phyloP scores from a whole-genome alignment of 176 grass and related monocot genomes.

The Luzula sylvatica region DNA sequence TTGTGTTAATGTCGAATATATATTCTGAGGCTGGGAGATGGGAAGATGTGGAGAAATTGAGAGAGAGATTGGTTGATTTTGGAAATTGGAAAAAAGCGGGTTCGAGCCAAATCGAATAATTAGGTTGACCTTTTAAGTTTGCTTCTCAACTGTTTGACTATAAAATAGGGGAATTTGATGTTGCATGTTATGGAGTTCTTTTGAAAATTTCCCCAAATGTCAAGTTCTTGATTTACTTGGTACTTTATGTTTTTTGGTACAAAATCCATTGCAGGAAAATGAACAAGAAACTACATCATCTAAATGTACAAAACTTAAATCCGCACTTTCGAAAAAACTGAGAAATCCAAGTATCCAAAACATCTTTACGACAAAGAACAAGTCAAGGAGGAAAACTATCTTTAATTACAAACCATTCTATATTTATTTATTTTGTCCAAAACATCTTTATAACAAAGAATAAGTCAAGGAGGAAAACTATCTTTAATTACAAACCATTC shows the following conservation, averaged over 20 bases:
- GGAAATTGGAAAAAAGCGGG: slow-evolving; percentile 29
- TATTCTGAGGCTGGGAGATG: slow-evolving; percentile 63
- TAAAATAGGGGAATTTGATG: too few relatives aligned
- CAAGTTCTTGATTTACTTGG: background rate
- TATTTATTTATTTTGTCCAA: too few relatives aligned
- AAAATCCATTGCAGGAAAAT: background rate
- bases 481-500: too few relatives aligned
- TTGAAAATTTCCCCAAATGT: background rate
- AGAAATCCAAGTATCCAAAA: too few relatives aligned
- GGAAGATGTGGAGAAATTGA: slow-evolving; percentile 47
- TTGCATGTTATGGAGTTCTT: too few relatives aligned
- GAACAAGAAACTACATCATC: background rate
- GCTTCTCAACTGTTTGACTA: too few relatives aligned
- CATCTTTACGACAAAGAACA: too few relatives aligned
- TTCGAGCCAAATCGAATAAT: slow-evolving; percentile 31
- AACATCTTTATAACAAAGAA: too few relatives aligned
- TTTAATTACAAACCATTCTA: too few relatives aligned
- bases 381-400: too few relatives aligned
- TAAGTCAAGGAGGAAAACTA: too few relatives aligned
- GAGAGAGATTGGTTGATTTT: slow-evolving; percentile 21
- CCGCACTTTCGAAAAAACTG: background rate
- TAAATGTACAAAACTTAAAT: background rate
- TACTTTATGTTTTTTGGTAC: background rate
- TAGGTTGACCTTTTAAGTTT: slow-evolving; percentile 1
- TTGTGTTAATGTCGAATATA: slow-evolving; percentile 42